Evolutionary conservation across 192 early-diverging fungal species (phyloP), one percentile per base, ranked within the genome.

Genomic region (Entomortierella beljakovae): DNA sequence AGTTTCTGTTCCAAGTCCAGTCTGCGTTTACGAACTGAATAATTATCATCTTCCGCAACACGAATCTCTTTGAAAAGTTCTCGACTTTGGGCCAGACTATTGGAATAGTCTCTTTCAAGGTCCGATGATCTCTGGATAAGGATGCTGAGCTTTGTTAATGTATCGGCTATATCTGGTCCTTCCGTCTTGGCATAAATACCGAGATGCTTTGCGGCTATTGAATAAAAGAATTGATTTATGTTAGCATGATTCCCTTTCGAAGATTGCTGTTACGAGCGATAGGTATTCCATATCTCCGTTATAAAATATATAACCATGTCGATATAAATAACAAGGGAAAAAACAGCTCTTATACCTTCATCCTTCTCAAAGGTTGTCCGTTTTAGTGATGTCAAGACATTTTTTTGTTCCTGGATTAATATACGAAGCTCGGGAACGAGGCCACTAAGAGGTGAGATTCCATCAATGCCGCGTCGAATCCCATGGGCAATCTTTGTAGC

Each of bases 401-500:
- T 77, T 25, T 77, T 77, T 43, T 77, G 74, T 64, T 77, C 74
- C 55, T 77, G 74, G 29, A 77, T 77, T 11, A 77, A 55, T 20
- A 77, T 77, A 22, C 74, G 66, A 25, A 77, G 63, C 22, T 77
- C 74, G 40, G 74, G 74, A 28, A 77, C 74, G 3, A 77, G 74
- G 54, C 74, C 74, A 64, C 74, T 77, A 20, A 77, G 61, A 6
- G 74, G 74, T 25, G 74, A 77, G 37, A 77, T 42, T 31, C 74
- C 74, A 61, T 77, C 74, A 55, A 77, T 77, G 37, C 74, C 66
- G 7, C 74, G 66, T 51, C 74, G 52, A 52, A 77, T 77, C 11
- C 74, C 74, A 56, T 77, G 59, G 4, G 61, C 74, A 59, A 77
- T 77, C 74, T 77, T 77, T 35, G 74, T 77, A 11, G 74, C 74